Evolutionary conservation across 2,329 filamentous ascomycete species (phyloP), one percentile per base, ranked within the genome.

Genomic region (Botryosphaeria dothidea): DNA sequence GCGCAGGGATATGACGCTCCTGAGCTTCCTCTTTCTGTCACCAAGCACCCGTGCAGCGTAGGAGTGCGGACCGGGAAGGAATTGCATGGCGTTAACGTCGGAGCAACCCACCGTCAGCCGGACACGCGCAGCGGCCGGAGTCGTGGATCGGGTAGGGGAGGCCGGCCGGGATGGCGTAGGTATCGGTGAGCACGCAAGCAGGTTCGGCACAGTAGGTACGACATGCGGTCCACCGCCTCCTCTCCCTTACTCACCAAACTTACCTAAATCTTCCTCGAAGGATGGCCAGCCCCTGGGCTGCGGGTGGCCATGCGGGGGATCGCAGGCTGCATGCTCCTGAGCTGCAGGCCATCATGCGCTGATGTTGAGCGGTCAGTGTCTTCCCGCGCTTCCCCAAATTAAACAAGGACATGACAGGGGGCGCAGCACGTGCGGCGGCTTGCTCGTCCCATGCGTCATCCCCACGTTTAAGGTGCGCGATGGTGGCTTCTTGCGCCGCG

Each of bases 311-410:
- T 46, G 43, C 46, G 46, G 46, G 46, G 46, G 46, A 51, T 51
- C 25, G 25, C 25, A 19, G 46, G 46, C 46, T 31, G 46, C 46
- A 51, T 48, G 46, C n/a, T 46, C 4, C 43, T 46, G 19, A 41
- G 5, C 7, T 58, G 54, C 54, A 45, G 38, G 54, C 54, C 54
- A 58, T 34, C 27, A 19, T 21, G 19, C 51, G 49, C 49, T 36
- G 49, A 29, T 34, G 49, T 23, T 36, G 13, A 36, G 36, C 15
- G 19, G 51, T 38, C 51, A 57, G 52, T 17, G n/a, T 15, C 25
- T 9, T 46, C 25, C 56, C 56, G 56, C 41, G 2, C 41, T 60
- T 57, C 56, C 56, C 56, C 56, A 60, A 60, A 60, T 60, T 60
- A 60, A 58, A 46, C 25, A 15, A 21, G 31, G 54, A 23, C 34